phyloP scores from a whole-genome alignment of 1,284 basidiomycete genomes.

The Singerocomus rubriflavus region DNA sequence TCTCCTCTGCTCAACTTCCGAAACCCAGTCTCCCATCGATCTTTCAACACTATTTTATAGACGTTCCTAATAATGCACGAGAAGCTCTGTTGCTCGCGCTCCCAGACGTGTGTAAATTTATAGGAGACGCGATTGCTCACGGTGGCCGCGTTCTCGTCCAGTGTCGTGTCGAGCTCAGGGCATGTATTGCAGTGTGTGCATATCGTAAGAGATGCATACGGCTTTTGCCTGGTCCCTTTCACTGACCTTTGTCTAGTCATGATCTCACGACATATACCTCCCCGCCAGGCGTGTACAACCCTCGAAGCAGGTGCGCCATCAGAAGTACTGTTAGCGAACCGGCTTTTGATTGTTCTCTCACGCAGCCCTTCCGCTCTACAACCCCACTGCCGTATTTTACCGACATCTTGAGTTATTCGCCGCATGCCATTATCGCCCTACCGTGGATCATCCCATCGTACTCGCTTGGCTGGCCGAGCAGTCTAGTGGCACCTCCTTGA shows the following conservation, averaged over 20 bases:
- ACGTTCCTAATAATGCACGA: slow-evolving; percentile 36
- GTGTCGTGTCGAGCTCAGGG: slow-evolving; percentile 49
- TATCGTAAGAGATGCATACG: slow-evolving; percentile 45
- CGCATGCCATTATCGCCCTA: slow-evolving; percentile 43
- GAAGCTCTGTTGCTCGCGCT: slow-evolving; percentile 44
- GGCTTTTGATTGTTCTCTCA: background rate
- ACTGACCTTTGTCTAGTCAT: slow-evolving; percentile 36
- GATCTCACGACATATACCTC: slow-evolving; percentile 33
- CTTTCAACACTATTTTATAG: slow-evolving; percentile 40
- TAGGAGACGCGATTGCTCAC: slow-evolving; percentile 37
- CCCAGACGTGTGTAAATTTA: slow-evolving; percentile 42
- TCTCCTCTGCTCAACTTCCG: slow-evolving; percentile 45
- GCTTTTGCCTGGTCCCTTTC: slow-evolving; percentile 11
- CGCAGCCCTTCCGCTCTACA: slow-evolving; percentile 55
- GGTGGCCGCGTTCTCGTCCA: slow-evolving; percentile 63
- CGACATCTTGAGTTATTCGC: slow-evolving; percentile 47
- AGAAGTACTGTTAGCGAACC: background rate
- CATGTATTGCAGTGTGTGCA: slow-evolving; percentile 60
- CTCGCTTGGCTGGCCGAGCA: slow-evolving; percentile 37
- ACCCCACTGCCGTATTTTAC: slow-evolving; percentile 47
- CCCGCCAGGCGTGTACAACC: slow-evolving; percentile 35
- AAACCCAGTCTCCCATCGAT: slow-evolving; percentile 31
- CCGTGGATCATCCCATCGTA: slow-evolving; percentile 39
- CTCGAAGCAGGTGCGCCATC: slow-evolving; percentile 45
- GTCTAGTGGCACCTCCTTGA: slow-evolving; percentile 20